Percentiles rank a stretch among this genome's conserved stretches.
phyloP scores from a whole-genome alignment of 768 basidiomycete genomes.

The Russula brevipes region DNA sequence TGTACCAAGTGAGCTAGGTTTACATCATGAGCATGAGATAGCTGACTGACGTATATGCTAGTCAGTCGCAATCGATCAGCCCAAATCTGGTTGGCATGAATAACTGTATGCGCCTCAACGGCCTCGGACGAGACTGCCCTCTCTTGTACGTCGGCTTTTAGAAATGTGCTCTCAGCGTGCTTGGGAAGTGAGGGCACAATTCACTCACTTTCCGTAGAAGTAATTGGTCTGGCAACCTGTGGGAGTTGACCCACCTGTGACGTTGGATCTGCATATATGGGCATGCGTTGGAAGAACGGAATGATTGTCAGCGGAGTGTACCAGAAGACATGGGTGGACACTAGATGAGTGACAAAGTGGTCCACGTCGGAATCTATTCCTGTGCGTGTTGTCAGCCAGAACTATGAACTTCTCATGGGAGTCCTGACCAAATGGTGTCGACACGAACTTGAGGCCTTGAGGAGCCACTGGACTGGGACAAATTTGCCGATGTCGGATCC shows the following conservation, averaged over 20 bases:
- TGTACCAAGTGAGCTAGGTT: neutral
- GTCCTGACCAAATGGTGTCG: neutral
- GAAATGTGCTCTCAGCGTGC: neutral
- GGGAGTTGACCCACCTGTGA: neutral
- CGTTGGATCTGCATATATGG: constrained; percentile 1
- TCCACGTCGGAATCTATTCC: neutral
- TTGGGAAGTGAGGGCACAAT: neutral
- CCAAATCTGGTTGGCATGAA: constrained; percentile 20
- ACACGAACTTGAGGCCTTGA: too few species aligned
- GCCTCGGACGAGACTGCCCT: neutral
- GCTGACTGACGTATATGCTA: constrained; percentile 16
- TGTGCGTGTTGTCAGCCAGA: neutral
- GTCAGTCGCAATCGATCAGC: constrained; percentile 18
- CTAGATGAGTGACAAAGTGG: neutral
- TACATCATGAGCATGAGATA: neutral
- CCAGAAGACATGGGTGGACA: constrained; percentile 1
- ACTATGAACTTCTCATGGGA: neutral
- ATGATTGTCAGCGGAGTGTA: neutral
- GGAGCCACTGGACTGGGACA: too few species aligned
- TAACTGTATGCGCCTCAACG: neutral
- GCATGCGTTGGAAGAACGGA: neutral
- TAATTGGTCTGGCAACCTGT: neutral
- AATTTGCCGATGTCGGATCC: too few species aligned
- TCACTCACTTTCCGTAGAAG: neutral
- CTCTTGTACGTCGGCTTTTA: neutral